Conservation (phyloP, 306 rosid species). For the Castanopsis chinensis region DNA sequence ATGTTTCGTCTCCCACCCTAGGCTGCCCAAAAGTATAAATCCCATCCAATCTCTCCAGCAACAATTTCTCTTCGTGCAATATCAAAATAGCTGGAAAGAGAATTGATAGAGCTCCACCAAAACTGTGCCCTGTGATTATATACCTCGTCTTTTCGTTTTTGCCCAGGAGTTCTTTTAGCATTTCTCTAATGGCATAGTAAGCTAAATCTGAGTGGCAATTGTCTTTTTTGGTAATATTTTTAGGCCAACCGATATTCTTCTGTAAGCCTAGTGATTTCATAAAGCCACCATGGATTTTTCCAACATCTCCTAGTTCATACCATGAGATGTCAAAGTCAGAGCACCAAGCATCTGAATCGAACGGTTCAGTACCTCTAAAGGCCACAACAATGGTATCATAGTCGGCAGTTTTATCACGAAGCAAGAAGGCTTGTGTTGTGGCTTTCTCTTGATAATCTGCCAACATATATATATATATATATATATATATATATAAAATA, state of each 20-base stretch:
- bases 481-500: not conserved
- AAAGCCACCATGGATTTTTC: slow-evolving; percentile 74
- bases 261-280: slow-evolving; percentile 78
- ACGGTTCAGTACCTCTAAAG: slow-evolving; percentile 75
- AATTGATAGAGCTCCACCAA: slow-evolving; percentile 68
- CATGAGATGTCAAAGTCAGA: slow-evolving; percentile 78
- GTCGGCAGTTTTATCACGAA: slow-evolving; percentile 41
- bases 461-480: not conserved
- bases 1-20: slow-evolving; percentile 61
- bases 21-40: slow-evolving; percentile 92
- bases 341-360: slow-evolving; percentile 78
- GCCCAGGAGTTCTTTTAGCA: slow-evolving; percentile 28
- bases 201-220: slow-evolving; percentile 37
- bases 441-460: slow-evolving; percentile 62
- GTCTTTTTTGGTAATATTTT: slow-evolving; percentile 18
- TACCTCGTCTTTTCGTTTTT: slow-evolving; percentile 36
- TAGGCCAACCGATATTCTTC: slow-evolving; percentile 54
- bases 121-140: slow-evolving; percentile 65
- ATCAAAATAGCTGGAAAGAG: slow-evolving; percentile 43
- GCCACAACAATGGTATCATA: slow-evolving; percentile 62
- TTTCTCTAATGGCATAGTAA: slow-evolving; percentile 52
- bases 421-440: slow-evolving; percentile 58
- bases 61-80: slow-evolving; percentile 51
- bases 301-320: slow-evolving; percentile 53
- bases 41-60: slow-evolving; percentile 64